Evolutionary conservation across 1,139 yeast genomes (phyloP).

Genomic region (Pichia sp.): DNA sequence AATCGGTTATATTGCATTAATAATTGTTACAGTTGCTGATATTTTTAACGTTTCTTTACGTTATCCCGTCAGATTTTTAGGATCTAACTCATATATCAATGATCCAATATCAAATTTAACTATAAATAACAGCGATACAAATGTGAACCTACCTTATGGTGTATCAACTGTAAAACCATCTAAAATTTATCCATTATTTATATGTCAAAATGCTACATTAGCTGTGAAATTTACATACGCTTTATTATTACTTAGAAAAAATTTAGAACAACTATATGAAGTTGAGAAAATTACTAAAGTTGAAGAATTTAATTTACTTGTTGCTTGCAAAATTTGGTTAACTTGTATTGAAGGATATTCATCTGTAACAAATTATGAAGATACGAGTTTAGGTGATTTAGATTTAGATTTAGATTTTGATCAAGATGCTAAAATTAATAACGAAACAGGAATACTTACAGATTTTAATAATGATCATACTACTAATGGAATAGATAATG

Average conservation of each 20-base stretch:
- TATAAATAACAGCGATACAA: neutral
- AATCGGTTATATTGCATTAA: conserved; percentile 42
- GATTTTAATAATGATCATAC: neutral
- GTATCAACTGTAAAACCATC: conserved; percentile 24
- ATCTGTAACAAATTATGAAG: conserved; percentile 1
- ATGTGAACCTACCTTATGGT: neutral
- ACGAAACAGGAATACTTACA: neutral
- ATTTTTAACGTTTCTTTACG: conserved; percentile 43
- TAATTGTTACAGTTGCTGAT: conserved; percentile 37
- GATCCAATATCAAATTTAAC: conserved; percentile 36
- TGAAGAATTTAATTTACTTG: conserved; percentile 29
- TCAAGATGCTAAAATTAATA: neutral
- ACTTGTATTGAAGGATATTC: conserved; percentile 26
- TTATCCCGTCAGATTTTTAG: conserved; percentile 46
- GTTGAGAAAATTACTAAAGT: conserved; percentile 25
- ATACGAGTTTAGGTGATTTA: neutral
- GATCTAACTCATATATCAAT: conserved; percentile 44
- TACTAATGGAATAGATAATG: neutral
- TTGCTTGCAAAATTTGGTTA: conserved; percentile 29
- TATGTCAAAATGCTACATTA: conserved; percentile 40
- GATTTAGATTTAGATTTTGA: neutral
- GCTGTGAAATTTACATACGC: conserved; percentile 45
- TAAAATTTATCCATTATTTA: conserved; percentile 41
- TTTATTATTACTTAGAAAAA: conserved; percentile 40
- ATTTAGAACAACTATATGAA: conserved; percentile 46